phyloP scores from a whole-genome alignment of 2,329 filamentous ascomycete genomes.

The Penicillium brevicompactum region DNA sequence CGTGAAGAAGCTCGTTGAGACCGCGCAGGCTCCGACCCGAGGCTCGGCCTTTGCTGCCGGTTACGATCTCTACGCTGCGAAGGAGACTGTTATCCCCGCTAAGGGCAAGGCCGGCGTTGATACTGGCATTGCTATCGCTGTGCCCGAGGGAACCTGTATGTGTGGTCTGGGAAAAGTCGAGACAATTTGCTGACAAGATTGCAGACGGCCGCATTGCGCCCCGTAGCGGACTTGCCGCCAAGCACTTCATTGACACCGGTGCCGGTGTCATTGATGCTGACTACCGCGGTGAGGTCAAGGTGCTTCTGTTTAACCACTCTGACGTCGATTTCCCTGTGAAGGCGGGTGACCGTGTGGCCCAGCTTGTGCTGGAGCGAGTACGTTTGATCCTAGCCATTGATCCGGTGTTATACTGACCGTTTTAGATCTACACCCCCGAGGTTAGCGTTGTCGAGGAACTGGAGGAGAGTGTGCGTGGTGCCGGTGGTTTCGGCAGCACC shows the following conservation, averaged over 20 bases:
- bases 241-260: conserved; percentile 94
- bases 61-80: conserved; percentile 85
- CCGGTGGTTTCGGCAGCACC: conserved; percentile 89
- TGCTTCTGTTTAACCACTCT: conserved; percentile 90
- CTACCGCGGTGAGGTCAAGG: conserved; percentile 91
- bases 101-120: conserved; percentile 84
- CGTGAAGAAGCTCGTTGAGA: conserved; percentile 82
- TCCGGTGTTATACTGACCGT: conserved; percentile 3
- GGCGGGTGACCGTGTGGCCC: conserved; percentile 87
- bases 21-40: conserved; percentile 80
- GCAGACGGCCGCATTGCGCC: conserved; percentile 86
- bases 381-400: conserved; percentile 19
- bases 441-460: conserved; percentile 86
- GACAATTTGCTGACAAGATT: conserved; percentile 1
- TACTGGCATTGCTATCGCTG: conserved; percentile 87
- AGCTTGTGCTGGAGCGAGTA: conserved; percentile 85
- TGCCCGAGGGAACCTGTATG: conserved; percentile 87
- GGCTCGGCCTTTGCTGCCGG: conserved; percentile 89
- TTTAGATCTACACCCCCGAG: conserved; percentile 82
- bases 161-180: conserved; percentile 14
- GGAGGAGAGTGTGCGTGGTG: conserved; percentile 86
- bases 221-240: conserved; percentile 85
- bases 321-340: conserved; percentile 80
- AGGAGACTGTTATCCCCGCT: conserved; percentile 73
- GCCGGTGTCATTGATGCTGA: conserved; percentile 98